Evolutionary conservation across 495 filamentous ascomycete genomes (phyloP), one percentile per base, ranked within the genome.

Genomic region (Oleoguttula mirabilis): DNA sequence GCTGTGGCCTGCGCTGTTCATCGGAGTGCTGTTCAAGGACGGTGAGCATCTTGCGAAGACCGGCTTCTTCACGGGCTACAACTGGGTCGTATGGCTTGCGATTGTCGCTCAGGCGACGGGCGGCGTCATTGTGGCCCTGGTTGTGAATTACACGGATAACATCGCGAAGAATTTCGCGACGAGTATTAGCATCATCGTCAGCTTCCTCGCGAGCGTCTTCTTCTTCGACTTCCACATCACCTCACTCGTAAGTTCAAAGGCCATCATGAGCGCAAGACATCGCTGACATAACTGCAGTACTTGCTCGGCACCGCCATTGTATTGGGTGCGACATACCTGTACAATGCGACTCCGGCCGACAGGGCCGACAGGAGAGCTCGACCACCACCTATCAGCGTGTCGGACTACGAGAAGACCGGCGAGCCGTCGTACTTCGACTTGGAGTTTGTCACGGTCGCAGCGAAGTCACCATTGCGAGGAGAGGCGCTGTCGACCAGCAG

Each of bases 31-130:
- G 3, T 79, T 82, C 55, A 80, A 82, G 40, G 90, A 98, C 54
- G 90, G 90, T 10, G 74, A 76, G 41, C 75, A 80, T 40, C 87
- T 98, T 43, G 72, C 80, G 16, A 74, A 76, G 56, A 73, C 82
- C 52, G 88, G 90, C 4, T 84, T 96, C 60, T 95, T 96, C 55
- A 80, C 80, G 15, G 90, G 90, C 6, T 98, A 96, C 64, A 94
- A 88, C 60, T 73, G 71, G 65, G 69, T 88, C 21, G 90, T 96
- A 3, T 95, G 88, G 88, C 71, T 77, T 2, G 79, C 84, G 11
- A 80, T 98, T 43, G 47, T 72, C 2, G 70, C 88, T 36, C 90
- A 98, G 56, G 83, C 88, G 0, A 54, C 79, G 10, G 87, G 87
- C 30, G 90, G 90, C 6, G 70, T 96, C 10, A 55, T 88, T 4